These are phyloP conservation scores for Eimeria acervulina DNA, from an alignment of 169 alveolate species.

Conservation along the genomic window DNA sequence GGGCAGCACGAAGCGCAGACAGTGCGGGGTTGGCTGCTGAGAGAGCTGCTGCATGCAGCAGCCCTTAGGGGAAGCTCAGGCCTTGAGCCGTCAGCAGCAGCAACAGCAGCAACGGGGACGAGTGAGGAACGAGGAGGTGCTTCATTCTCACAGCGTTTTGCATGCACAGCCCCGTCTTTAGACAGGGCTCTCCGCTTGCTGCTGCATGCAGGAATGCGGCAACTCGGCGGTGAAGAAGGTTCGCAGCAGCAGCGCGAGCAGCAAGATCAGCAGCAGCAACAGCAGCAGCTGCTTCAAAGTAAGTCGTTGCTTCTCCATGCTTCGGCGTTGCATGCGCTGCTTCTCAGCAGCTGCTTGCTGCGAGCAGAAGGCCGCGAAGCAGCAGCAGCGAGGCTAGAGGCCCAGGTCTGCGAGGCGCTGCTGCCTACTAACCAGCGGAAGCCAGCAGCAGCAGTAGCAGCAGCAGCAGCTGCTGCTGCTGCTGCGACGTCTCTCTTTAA, in stretches of 20 bases:
- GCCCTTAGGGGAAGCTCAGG: neutral
- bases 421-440: neutral
- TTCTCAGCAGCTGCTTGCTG: conserved; percentile 64
- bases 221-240: neutral
- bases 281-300: conserved; percentile 53
- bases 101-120: conserved; percentile 18
- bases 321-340: conserved; percentile 48
- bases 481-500: neutral
- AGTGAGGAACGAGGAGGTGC: neutral
- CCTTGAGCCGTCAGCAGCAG: conserved; percentile 1
- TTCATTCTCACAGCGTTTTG: conserved; percentile 13
- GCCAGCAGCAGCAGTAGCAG: neutral
- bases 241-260: neutral
- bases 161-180: conserved; percentile 42
- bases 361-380: conserved; percentile 52
- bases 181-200: neutral
- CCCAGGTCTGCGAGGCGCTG: conserved; percentile 7
- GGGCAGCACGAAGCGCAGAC: conserved; percentile 64
- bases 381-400: conserved; percentile 50
- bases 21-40: conserved; percentile 71
- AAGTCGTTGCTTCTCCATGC: conserved; percentile 54
- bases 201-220: neutral
- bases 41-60: conserved; percentile 69
- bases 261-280: conserved; percentile 8
- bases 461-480: neutral